Conservation (phyloP, 495 filamentous ascomycete genomes). For the Xylaria longipes region DNA sequence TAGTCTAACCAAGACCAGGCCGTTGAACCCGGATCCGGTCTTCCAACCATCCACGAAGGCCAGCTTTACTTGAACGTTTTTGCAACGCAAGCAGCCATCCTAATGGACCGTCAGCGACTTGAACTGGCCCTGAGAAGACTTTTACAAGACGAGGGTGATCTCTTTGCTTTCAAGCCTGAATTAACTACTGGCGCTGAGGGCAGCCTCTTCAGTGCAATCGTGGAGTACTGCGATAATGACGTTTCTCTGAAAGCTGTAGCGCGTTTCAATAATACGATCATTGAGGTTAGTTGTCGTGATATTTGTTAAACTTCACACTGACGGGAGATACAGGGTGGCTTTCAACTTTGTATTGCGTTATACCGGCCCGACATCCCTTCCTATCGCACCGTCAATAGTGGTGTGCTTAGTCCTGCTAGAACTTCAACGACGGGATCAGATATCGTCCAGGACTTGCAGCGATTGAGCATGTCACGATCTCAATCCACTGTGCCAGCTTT, state of each 20-base stretch:
- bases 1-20: conserved; percentile 22
- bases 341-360: conserved; percentile 36
- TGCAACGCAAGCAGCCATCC: conserved; percentile 30
- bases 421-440: conserved; percentile 27
- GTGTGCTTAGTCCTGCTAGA: conserved; percentile 21
- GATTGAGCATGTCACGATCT: conserved; percentile 36
- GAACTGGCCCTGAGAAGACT: conserved; percentile 55
- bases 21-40: conserved; percentile 33
- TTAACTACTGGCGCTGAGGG: conserved; percentile 38
- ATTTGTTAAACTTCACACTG: conserved; percentile 19
- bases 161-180: conserved; percentile 58
- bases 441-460: conserved; percentile 31
- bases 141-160: conserved; percentile 58
- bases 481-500: conserved; percentile 29
- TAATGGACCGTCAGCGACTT: conserved; percentile 37
- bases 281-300: conserved; percentile 49
- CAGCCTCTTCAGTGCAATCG: conserved; percentile 48
- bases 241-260: conserved; percentile 42
- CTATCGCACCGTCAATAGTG: neutral
- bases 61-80: conserved; percentile 57
- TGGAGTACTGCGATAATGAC: conserved; percentile 63
- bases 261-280: conserved; percentile 51
- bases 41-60: conserved; percentile 54
- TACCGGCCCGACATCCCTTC: conserved; percentile 35
- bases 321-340: conserved; percentile 31